Conservation (phyloP, 2,329 filamentous ascomycete genomes). For the Alternaria sp. region DNA sequence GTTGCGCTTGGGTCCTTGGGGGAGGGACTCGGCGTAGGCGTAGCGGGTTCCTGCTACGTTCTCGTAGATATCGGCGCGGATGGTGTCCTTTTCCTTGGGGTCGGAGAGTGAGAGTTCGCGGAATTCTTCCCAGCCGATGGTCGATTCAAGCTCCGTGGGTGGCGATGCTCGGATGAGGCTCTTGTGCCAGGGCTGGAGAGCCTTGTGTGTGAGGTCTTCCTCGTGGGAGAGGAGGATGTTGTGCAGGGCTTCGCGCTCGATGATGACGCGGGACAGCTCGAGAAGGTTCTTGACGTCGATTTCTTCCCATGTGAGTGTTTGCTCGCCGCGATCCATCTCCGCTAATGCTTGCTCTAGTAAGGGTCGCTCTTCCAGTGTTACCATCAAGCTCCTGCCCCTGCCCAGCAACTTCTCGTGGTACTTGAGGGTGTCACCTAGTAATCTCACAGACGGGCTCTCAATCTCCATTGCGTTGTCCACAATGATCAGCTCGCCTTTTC, state of each 20-base stretch:
- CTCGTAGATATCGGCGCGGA: slow-evolving; percentile 35
- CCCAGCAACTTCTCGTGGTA: slow-evolving; percentile 63
- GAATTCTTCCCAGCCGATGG: slow-evolving; percentile 39
- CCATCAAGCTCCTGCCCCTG: slow-evolving; percentile 36
- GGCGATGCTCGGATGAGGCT: slow-evolving; percentile 21
- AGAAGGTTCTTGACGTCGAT: slow-evolving; percentile 96
- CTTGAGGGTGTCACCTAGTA: slow-evolving; percentile 71
- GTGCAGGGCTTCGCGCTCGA: slow-evolving; percentile 82
- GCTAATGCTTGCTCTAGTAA: slow-evolving; percentile 72
- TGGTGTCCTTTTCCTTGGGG: slow-evolving; percentile 24
- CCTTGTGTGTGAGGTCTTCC: slow-evolving; percentile 35
- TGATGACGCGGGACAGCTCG: slow-evolving; percentile 81
- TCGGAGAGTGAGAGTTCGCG: slow-evolving; percentile 26
- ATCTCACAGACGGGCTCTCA: slow-evolving; percentile 65
- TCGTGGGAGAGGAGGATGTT: slow-evolving; percentile 64
- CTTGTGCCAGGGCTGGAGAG: slow-evolving; percentile 30
- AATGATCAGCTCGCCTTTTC: slow-evolving; percentile 83
- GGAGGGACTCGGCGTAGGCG: slow-evolving; percentile 26
- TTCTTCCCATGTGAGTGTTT: slow-evolving; percentile 72
- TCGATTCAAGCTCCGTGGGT: slow-evolving; percentile 29
- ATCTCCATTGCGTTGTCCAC: slow-evolving; percentile 80
- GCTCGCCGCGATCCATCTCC: slow-evolving; percentile 70
- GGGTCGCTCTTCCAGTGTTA: slow-evolving; percentile 38
- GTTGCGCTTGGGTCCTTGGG: slow-evolving; percentile 23
- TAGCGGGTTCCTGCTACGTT: slow-evolving; percentile 31